Evolutionary conservation across 2,329 filamentous ascomycete species (phyloP), one percentile per base, ranked within the genome.

Genomic region (Diaporthe batatas): DNA sequence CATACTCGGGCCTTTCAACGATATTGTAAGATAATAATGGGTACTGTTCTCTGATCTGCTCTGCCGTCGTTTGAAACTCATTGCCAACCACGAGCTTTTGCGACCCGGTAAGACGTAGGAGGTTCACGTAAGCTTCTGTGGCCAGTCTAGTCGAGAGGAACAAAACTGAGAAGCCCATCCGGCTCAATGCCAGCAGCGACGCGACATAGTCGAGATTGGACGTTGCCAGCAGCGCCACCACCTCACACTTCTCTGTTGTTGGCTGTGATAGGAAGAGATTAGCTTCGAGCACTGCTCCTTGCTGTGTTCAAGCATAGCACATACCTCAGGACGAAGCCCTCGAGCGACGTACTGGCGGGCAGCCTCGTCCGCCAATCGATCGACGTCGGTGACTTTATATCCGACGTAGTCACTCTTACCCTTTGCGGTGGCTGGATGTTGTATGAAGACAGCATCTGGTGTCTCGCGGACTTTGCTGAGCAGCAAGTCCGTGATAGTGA

Each of bases 141-240:
- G 88, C 83, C 2, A 90, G 82, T 8, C 89, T 81, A 2, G 86
- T 88, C 0, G 88, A 90, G 2, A 91, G 81, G 44, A 90, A 84
- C 1, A 91, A 79, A 2, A 85, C 82, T 1, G 86, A 83, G 78
- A 87, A 88, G 6, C 88, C 88, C 62, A 91, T 79, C 69, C 87
- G 83, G 32, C 83, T 84, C 44, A 91, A 76, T 6, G 86, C 87
- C 42, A 89, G 82, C 14, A 88, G 80, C n/a, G 85, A 84, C 32
- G 88, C 81, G 49, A 89, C 81, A 72, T 87, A 87, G 72, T 87
- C 84, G 34, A 90, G 80, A 72, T 85, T 85, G 0, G 87, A 88
- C 10, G 83, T 79, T 1, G 84, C 86, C 18, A 89, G 78, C 25
- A 89, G 76, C 2, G 83, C 85, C 51, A 89, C 80, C 0, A 86